A percentile compares a stretch with the other conserved stretches of the same genome.
Evolutionary conservation across 2,329 filamentous ascomycete genomes (phyloP).

Genomic region (Aureobasidium sp.): DNA sequence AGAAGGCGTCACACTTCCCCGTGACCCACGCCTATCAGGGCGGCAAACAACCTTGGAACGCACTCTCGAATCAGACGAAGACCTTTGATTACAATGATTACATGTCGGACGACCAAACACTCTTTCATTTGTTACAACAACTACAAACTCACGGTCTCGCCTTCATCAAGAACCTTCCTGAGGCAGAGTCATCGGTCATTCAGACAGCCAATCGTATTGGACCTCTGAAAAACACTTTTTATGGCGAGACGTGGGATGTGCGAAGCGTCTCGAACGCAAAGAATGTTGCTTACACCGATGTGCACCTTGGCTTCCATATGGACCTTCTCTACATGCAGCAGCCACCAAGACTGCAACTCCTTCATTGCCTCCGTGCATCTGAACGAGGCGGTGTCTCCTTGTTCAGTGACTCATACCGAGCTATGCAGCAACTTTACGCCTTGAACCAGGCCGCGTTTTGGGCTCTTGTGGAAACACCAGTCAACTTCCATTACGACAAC

Average conservation of each 20-base stretch:
- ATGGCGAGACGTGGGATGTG: slow-evolving; percentile 87
- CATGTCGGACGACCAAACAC: slow-evolving; percentile 49
- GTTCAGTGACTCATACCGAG: slow-evolving; percentile 68
- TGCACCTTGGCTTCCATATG: slow-evolving; percentile 81
- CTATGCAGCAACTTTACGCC: slow-evolving; percentile 35
- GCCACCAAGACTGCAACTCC: slow-evolving; percentile 72
- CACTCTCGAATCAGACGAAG: too few relatives aligned
- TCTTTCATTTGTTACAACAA: slow-evolving; percentile 54
- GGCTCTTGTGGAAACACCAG: slow-evolving; percentile 2
- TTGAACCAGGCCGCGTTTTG: slow-evolving; percentile 16
- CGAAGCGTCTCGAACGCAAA: slow-evolving; percentile 71
- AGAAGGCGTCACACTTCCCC: background rate
- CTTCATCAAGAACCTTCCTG: slow-evolving; percentile 67
- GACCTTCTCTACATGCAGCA: slow-evolving; percentile 80
- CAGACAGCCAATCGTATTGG: slow-evolving; percentile 66
- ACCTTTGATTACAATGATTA: slow-evolving; percentile 61
- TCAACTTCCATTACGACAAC: slow-evolving; percentile 41
- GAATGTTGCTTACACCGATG: slow-evolving; percentile 81
- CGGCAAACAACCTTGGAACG: background rate
- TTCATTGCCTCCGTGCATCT: slow-evolving; percentile 81
- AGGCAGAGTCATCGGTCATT: slow-evolving; percentile 44
- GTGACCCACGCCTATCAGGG: slow-evolving; percentile 14
- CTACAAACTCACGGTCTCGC: slow-evolving; percentile 63
- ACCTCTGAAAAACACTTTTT: slow-evolving; percentile 76
- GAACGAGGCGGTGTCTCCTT: slow-evolving; percentile 77